Evolutionary conservation across 352 stramenopile genomes (phyloP), one percentile per base, ranked within the genome.

Genomic region (Pythium rishiriense): DNA sequence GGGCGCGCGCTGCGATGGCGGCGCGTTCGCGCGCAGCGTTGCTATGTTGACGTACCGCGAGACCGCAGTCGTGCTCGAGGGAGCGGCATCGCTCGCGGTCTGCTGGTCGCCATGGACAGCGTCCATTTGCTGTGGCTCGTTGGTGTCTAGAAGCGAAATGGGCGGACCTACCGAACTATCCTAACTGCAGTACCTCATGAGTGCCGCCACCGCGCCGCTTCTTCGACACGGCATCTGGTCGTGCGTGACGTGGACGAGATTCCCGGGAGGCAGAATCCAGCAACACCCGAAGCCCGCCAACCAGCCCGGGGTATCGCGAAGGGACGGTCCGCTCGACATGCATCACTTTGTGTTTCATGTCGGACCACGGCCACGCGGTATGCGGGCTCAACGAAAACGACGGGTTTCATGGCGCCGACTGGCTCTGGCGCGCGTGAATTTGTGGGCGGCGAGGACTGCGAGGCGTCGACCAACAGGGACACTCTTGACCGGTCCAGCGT

Each of bases 41-140:
- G 59, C 57, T 41, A 66, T 59, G 50, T 48, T 48, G 49, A 66
- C 31, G 24, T 66, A 66, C 12, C 42, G 39, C 26, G 52, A 55
- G 14, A 25, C 25, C 1, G 29, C 51, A 0, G 41, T 49, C 6
- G 59, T 39, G 31, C 59, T 66, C 14, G 48, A 43, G 15, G 57
- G 57, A 46, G 46, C 21, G 8, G 15, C 39, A 11, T 26, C 37
- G 37, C 15, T 26, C 24, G 35, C 24, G 15, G 19, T 31, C 24
- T 37, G 14, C 7, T 28, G 9, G 8, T 35, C 24, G 7, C 17
- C 17, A 5, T 24, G 19, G 25, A 0, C 14, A n/a, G 41, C 17
- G 6, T 47, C 19, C 41, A 47, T 47, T 47, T 6, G n/a, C n/a
- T n/a, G 25, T 47, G 3, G 6, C 19, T 47, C 8, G 9, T 6